Percentiles rank a stretch among this genome's conserved stretches.
phyloP scores from a whole-genome alignment of 345 rosid genomes.

The Citrus reticulata region DNA sequence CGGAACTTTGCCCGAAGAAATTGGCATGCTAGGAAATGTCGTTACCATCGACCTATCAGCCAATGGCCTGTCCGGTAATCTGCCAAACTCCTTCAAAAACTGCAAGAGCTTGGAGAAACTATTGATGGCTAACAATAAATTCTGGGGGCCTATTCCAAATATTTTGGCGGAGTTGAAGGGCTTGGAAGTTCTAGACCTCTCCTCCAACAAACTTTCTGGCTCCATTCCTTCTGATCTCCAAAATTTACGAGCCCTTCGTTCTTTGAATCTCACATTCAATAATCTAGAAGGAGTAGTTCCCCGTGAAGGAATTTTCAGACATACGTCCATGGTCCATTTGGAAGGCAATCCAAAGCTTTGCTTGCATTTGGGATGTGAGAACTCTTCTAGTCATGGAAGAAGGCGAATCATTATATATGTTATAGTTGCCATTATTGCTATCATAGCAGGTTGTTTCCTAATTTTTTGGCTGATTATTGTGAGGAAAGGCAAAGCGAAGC shows the following conservation, averaged over 20 bases:
- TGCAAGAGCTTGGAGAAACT: constrained; percentile 50
- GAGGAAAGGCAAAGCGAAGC: constrained; percentile 18
- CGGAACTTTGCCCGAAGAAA: constrained; percentile 36
- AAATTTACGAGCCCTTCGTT: constrained; percentile 28
- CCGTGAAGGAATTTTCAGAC: constrained; percentile 23
- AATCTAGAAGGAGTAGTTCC: constrained; percentile 43
- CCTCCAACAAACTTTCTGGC: constrained; percentile 45
- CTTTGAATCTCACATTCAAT: constrained; percentile 48
- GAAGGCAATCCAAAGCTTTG: constrained; percentile 11
- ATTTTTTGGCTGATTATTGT: constrained; percentile 9
- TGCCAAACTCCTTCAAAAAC: constrained; percentile 34
- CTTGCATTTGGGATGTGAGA: background rate
- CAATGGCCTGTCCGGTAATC: constrained; percentile 36
- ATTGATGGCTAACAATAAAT: constrained; percentile 31
- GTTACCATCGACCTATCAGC: constrained; percentile 40
- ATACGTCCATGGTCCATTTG: constrained; percentile 7
- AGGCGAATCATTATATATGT: constrained; percentile 13
- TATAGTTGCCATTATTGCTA: constrained; percentile 6
- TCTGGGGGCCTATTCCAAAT: constrained; percentile 38
- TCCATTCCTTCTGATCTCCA: constrained; percentile 36
- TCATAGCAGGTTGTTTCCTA: constrained; percentile 7
- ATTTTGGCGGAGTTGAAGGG: constrained; percentile 33
- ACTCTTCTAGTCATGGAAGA: background rate
- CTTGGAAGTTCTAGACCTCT: constrained; percentile 41
- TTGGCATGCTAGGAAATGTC: constrained; percentile 29